Percentiles rank a stretch among this genome's conserved stretches.
These are phyloP conservation scores for Sutorius australiensis DNA, from an alignment of 768 basidiomycete species.

Conservation along the genomic window DNA sequence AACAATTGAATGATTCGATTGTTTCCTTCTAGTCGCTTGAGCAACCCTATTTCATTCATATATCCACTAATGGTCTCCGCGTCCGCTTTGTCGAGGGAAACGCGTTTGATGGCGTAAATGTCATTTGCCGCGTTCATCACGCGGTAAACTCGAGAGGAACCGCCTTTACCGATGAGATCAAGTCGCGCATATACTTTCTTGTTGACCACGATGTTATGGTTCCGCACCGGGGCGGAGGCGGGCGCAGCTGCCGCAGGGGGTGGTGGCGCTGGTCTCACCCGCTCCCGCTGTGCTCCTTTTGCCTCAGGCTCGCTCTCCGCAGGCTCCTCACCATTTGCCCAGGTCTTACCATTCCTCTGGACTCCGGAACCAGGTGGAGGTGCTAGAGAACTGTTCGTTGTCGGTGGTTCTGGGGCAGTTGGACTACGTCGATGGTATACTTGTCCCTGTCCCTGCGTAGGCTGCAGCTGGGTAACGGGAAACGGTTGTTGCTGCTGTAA, in stretches of 20 bases:
- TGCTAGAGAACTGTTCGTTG: constrained; percentile 34
- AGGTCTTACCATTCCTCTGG: constrained; percentile 38
- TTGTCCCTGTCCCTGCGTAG: constrained; percentile 26
- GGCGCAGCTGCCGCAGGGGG: constrained; percentile 27
- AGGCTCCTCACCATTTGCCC: constrained; percentile 44
- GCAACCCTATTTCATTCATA: constrained; percentile 92
- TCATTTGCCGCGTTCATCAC: constrained; percentile 75
- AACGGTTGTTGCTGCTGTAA: constrained; percentile 28
- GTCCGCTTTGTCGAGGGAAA: constrained; percentile 86
- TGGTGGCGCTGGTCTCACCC: constrained; percentile 34
- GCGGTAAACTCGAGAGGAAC: constrained; percentile 92
- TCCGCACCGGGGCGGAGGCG: constrained; percentile 32
- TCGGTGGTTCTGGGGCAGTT: constrained; percentile 59
- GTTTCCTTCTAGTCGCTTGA: constrained; percentile 94
- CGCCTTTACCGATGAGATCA: constrained; percentile 89
- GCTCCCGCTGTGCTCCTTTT: constrained; percentile 25
- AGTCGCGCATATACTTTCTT: constrained; percentile 79
- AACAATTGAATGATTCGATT: constrained; percentile 86
- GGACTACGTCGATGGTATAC: constrained; percentile 63
- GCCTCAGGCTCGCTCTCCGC: constrained; percentile 35
- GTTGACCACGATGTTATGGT: constrained; percentile 48
- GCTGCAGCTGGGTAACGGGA: constrained; percentile 23
- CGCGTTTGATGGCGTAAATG: constrained; percentile 89
- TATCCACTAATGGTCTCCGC: constrained; percentile 86
- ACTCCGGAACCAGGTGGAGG: constrained; percentile 15